These are phyloP conservation scores for Daedaleopsis nitida DNA, from an alignment of 768 basidiomycete genomes.

Conservation along the genomic window DNA sequence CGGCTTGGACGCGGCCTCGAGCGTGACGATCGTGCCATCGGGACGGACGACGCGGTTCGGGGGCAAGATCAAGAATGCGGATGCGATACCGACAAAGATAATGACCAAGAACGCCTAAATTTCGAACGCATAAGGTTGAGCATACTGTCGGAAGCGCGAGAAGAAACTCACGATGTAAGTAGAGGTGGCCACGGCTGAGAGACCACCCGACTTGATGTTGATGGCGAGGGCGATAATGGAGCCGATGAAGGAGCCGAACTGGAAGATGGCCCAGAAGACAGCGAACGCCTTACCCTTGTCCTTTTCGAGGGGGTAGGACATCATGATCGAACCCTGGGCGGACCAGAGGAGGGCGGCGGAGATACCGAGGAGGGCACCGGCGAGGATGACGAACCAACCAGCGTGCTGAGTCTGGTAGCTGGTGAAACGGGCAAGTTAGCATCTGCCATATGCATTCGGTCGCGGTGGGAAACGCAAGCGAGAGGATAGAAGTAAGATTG, in stretches of 20 bases:
- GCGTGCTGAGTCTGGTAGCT: slow-evolving; percentile 41
- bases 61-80: slow-evolving; percentile 38
- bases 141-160: not conserved
- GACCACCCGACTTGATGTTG: slow-evolving; percentile 36
- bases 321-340: slow-evolving; percentile 54
- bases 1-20: slow-evolving; percentile 33
- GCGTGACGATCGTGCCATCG: slow-evolving; percentile 43
- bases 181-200: slow-evolving; percentile 39
- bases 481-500: not conserved
- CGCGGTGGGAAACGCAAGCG: not conserved
- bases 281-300: slow-evolving; percentile 55
- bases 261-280: slow-evolving; percentile 55
- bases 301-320: slow-evolving; percentile 57
- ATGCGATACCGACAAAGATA: slow-evolving; percentile 43
- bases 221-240: slow-evolving; percentile 46
- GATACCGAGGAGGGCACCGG: slow-evolving; percentile 53
- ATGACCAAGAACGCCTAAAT: slow-evolving; percentile 44
- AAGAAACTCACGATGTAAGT: slow-evolving; percentile 38
- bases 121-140: not conserved
- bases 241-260: slow-evolving; percentile 46
- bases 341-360: slow-evolving; percentile 57
- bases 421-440: not conserved
- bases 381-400: slow-evolving; percentile 47
- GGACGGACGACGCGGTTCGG: slow-evolving; percentile 39
- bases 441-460: not conserved